Evolutionary conservation across 2,329 filamentous ascomycete genomes (phyloP), one percentile per base, ranked within the genome.

Genomic region (Alternaria infectoria): DNA sequence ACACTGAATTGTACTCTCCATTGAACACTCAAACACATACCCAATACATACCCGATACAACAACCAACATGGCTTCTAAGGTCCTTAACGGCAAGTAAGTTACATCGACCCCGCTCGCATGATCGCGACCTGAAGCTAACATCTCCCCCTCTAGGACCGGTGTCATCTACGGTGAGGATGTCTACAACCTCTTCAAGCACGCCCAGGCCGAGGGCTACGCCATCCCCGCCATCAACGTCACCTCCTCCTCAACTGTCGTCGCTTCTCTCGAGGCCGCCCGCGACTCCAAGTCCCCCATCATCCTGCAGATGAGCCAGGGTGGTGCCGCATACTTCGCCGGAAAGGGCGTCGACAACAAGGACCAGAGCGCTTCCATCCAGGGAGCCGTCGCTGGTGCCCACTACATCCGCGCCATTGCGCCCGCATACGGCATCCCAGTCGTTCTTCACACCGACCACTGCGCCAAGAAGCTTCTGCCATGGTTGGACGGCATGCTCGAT

Each of bases 321-420:
- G 76, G 76, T 56, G 74, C 77, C 57, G 77, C 77, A 32, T 97
- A 90, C 88, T 97, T 97, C 80, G 92, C 92, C 75, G 93, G 82
- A 64, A 84, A 85, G 74, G 78, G 78, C 52, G 59, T 76, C 57
- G 70, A 71, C 68, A 77, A 79, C 74, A 73, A 79, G 67, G 64
- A 94, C 84, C 96, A 97, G 85, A 86, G 90, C 76, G 95, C 93
- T 66, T 97, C 93, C 72, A 91, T 99, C 79, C 90, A 90, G 62
- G 96, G 96, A 81, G 86, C 92, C 80, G 84, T 98, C 70, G 94
- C 96, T 68, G 78, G 77, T 49, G 96, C 96, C 74, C 92, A 97
- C 74, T 98, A 93, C 87, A 93, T 97, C 85, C 93, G 94, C 79
- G 86, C 91, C 72, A 85, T 98, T 76, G 93, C 96, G 56, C 93